Base-by-base conservation (phyloP, 805 yeast genomes). In the Sugiyamaella floridensis region DNA sequence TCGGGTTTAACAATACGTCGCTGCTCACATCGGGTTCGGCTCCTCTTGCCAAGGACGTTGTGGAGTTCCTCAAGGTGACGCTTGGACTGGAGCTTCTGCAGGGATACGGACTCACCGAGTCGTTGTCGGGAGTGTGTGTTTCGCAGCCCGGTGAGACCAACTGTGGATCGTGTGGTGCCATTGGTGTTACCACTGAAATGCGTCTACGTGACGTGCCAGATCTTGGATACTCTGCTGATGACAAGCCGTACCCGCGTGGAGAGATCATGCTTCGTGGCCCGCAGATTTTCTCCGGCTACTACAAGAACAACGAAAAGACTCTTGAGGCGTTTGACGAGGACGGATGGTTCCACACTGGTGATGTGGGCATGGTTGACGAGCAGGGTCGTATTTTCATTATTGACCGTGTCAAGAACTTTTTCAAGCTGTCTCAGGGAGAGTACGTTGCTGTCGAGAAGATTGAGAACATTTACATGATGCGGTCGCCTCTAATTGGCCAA, bases 341-440 rank as follows among this genome's bases (percentile, higher is more conserved):
- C 15, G 84, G 83, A 3, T 82, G 86, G 85, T 82, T 81, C 63
- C 68, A 76, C 37, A 81, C 86, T 1, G 87, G 88, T 48, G 90
- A 84, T 64, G 76, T 84, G 59, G 87, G 80, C 0, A 67, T 65
- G 53, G 66, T 84, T 49, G 79, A 77, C 52, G 52, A 56, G 1
- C 67, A 70, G 6, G 87, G 89, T 11, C 74, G 83, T 46, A 64
- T 86, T 20, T 71, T 67, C 48, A 81, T 85, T 53, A 76, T 85
- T 59, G 93, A 86, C 63, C 74, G 93, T 56, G 89, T 85, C 41
- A 85, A 85, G 72, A 86, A 85, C 69, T 85, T 85, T 70, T 85
- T 85, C 74, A 85, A 85, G 58, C 64, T 80, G 50, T 72, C 82
- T 2, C 84, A 80, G 63, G 84, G 84, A 47, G 83, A 80, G 67